Percentiles rank a stretch among this genome's conserved stretches.
Evolutionary conservation across 345 rosid species (phyloP).

Genomic region (Microcos paniculata): DNA sequence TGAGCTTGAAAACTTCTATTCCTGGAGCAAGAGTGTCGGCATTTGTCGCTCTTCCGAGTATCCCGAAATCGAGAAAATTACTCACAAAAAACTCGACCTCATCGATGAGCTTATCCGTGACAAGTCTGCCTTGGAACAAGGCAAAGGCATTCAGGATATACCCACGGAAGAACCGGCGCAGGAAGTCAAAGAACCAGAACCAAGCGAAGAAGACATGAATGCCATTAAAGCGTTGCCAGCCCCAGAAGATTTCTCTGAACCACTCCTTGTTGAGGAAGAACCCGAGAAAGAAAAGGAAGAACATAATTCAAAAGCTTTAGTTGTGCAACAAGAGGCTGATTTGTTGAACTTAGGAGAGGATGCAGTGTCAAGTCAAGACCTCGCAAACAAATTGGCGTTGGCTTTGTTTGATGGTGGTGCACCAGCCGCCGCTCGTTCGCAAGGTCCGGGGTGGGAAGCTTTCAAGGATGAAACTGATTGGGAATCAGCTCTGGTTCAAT

Average conservation of each 20-base stretch:
- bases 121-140: constrained; percentile 46
- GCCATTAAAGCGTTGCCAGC: constrained; percentile 58
- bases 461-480: constrained; percentile 64
- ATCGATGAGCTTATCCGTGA: constrained; percentile 85
- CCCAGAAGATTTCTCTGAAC: constrained; percentile 40
- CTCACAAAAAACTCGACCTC: constrained; percentile 73
- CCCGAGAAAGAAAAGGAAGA: constrained; percentile 22
- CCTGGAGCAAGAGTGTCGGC: constrained; percentile 71
- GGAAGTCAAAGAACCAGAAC: constrained; percentile 22
- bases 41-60: constrained; percentile 72
- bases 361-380: constrained; percentile 30
- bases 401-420: constrained; percentile 62
- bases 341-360: constrained; percentile 55
- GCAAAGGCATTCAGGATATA: constrained; percentile 16
- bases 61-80: constrained; percentile 74
- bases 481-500: constrained; percentile 73
- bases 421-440: constrained; percentile 14
- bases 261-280: constrained; percentile 16
- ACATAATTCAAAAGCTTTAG: constrained; percentile 14
- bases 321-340: constrained; percentile 44
- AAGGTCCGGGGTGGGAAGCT: constrained; percentile 58
- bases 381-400: constrained; percentile 51
- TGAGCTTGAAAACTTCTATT: constrained; percentile 61
- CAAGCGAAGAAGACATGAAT: constrained; percentile 46
- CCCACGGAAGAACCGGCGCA: constrained; percentile 28